Evolutionary conservation across 345 rosid genomes (phyloP), one percentile per base, ranked within the genome.

Genomic region (Erucastrum elatum): DNA sequence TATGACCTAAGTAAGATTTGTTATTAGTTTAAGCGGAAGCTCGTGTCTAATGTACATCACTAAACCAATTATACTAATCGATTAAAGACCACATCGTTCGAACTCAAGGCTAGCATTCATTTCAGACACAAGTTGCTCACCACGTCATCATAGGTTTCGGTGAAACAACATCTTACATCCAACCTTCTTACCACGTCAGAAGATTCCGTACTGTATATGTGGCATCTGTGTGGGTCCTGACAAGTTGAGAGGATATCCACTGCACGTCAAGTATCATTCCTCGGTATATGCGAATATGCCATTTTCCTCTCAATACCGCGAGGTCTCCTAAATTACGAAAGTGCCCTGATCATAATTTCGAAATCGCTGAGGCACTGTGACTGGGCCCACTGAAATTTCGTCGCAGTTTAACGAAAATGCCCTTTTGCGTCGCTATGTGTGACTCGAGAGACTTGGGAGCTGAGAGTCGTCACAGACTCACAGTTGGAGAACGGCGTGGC

Each of bases 211-310:
- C 76, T 1, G 34, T 31, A 8, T 1, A 69, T 63, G 77, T 76
- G 83, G 80, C 80, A 81, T 15, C 26, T 0, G 37, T 10, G 53
- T 79, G 80, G 80, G 76, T 7, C 80, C 77, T 39, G 16, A 46
- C 73, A 75, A 10, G 76, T 75, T 44, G 76, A 71, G 76, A 44
- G 80, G 29, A 80, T 80, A 80, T 80, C 72, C 83, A 33, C 68
- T 71, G 44, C 80, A 75, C 83, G 83, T 70, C 17, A 75, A 75
- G 83, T 25, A 80, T 80, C 4, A 80, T 80, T 76, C 83, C 29
- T 33, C 0, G 17, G 80, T 8, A 80, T 80, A 75, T 75, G 33
- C 83, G 83, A 80, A 80, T 80, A 80, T 80, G 83, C 83, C 66
- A 29, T 67, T 63, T 60, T 31, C 17, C 64, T 8, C 16, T 51